A percentile compares a stretch with the other conserved stretches of the same genome.
These are phyloP conservation scores for Mortierella antarctica DNA, from an alignment of 192 early-diverging fungal species.

Conservation along the genomic window DNA sequence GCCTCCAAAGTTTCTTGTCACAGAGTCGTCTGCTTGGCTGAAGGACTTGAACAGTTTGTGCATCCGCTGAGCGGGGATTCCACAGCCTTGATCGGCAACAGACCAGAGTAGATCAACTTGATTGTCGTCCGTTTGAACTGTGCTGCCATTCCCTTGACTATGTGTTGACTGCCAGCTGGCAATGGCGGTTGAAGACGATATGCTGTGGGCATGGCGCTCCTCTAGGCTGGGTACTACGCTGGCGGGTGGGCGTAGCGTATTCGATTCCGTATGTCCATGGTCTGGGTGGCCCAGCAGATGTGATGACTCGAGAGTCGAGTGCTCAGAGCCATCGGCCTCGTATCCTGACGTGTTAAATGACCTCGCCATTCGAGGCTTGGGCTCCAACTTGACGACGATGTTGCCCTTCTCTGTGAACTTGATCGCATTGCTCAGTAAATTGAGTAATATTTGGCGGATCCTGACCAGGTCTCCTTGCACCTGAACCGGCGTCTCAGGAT, in stretches of 20 bases:
- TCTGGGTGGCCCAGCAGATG: conserved; percentile 9
- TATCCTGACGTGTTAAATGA: neutral
- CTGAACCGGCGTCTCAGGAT: conserved; percentile 51
- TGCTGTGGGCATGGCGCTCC: too few species aligned
- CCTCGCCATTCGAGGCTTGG: conserved; percentile 16
- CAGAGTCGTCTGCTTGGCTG: conserved; percentile 58
- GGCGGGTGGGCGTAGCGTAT: neutral
- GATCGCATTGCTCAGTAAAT: conserved; percentile 66
- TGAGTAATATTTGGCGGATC: conserved; percentile 64
- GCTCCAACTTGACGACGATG: conserved; percentile 51
- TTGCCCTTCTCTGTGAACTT: conserved; percentile 63
- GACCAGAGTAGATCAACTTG: conserved; percentile 46
- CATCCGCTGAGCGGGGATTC: conserved; percentile 49
- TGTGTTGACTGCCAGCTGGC: too few species aligned
- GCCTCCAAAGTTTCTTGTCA: conserved; percentile 59
- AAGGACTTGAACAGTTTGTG: conserved; percentile 54
- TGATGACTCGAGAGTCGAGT: conserved; percentile 12
- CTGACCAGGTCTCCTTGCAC: conserved; percentile 62
- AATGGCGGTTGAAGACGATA: too few species aligned
- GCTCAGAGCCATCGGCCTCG: conserved; percentile 33
- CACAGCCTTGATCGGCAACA: conserved; percentile 54
- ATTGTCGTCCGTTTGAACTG: neutral
- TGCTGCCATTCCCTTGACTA: too few species aligned
- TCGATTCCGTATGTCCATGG: conserved; percentile 10
- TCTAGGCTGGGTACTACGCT: too few species aligned